Evolutionary conservation across 2,329 filamentous ascomycete species (phyloP), one percentile per base, ranked within the genome.

Genomic region (Clarireedia paspali): DNA sequence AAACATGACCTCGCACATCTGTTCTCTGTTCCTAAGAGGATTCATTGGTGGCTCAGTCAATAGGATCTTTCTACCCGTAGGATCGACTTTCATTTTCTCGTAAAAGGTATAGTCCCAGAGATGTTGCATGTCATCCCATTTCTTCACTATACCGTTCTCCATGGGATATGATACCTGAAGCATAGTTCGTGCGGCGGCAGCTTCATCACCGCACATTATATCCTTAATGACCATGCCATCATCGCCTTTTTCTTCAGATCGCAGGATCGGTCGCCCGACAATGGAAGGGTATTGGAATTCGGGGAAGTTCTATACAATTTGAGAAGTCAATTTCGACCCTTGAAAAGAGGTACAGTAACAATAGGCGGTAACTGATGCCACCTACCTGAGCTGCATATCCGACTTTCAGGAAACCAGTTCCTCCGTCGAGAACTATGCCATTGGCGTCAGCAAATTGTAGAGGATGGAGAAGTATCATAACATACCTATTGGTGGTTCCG

Each of bases 121-220:
- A 71, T 97, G 92, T 77, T 96, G 89, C 94, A 99, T 99, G 73
- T 99, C 94, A 66, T 99, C 94, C 94, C 94, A 99, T 70, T 91
- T 91, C 82, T 96, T 97, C 64, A 99, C 91, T 68, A 99, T 97
- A 68, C 94, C 94, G 72, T 99, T 99, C 74, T 99, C 94, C 94
- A 99, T 99, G 66, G 94, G 94, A 72, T 99, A 99, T 73, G 88
- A 95, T 70, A 99, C 95, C 74, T 99, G 94, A 59, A 99, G 84
- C 91, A 96, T 96, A 60, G 89, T 96, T 68, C 94, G 85, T 63
- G 94, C 92, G 53, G 91, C 91, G 15, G 94, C 91, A 50, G 94
- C 94, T 76, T 99, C 92, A 76, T 99, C 94, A 71, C 94, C 94
- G 75, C 92, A 97, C 94, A 99, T 99, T 71, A 99, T 96, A 77